Base-by-base conservation (phyloP, 139 green algal genomes). In the Eudorina sp. region DNA sequence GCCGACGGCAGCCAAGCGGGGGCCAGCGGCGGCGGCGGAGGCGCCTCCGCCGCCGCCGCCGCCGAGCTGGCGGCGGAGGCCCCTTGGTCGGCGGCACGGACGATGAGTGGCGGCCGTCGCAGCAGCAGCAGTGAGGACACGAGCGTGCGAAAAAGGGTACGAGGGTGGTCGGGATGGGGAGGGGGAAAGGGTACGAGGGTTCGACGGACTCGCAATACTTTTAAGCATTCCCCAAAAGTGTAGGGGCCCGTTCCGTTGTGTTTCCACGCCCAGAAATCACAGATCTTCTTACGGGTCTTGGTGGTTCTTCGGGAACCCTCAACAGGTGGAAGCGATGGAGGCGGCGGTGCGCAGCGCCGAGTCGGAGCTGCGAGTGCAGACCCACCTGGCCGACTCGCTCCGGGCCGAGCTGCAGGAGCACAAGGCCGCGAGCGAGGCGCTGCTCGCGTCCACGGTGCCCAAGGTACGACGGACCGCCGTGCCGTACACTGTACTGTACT, bases 281-380 rank as follows among this genome's bases (percentile, higher is more conserved):
- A n/a, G n/a, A n/a, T n/a, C n/a, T n/a, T n/a, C n/a, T n/a, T n/a
- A n/a, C n/a, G n/a, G n/a, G n/a, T n/a, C n/a, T n/a, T n/a, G n/a
- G n/a, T n/a, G n/a, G n/a, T n/a, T n/a, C n/a, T n/a, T n/a, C n/a
- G n/a, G n/a, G n/a, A n/a, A n/a, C n/a, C n/a, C n/a, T n/a, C n/a
- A n/a, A 29, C 78, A 85, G 78, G 9, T 85, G 78, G 78, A 74
- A 6, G 78, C 55, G 2, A 55, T 41, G 0, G 78, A 85, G 78
- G 78, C 78, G 4, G 78, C 78, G 16, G 55, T 40, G 48, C 78
- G 64, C 66, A 46, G 5, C 40, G 46, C 53, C 25, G 83, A 88
- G 48, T 43, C 46, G 3, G 53, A 78, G 53, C 40, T 69, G 27
- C 43, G 64, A 9, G 83, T 88, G 69, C 48, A 48, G 23, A 4